Evolutionary conservation across 371 early-diverging fungal species (phyloP).

Genomic region (Paraphysoderma sedebokerense): DNA sequence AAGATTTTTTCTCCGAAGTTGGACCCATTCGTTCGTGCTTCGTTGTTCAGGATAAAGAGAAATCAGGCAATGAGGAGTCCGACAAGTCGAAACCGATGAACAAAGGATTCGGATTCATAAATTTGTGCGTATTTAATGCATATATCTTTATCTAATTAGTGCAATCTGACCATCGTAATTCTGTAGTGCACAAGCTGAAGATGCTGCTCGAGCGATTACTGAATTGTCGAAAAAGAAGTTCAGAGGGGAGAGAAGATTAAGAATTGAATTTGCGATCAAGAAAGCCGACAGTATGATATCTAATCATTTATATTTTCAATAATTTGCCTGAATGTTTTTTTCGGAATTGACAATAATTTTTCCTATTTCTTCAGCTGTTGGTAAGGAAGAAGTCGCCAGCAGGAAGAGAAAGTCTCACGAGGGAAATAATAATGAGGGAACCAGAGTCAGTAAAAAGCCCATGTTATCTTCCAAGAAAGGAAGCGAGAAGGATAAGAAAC

Average conservation of each 20-base stretch:
- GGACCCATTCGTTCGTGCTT: constrained; percentile 84
- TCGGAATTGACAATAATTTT: too few relatives aligned
- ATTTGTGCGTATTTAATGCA: constrained; percentile 21
- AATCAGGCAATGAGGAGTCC: constrained; percentile 14
- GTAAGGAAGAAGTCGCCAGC: too few relatives aligned
- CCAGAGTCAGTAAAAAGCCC: too few relatives aligned
- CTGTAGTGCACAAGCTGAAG: constrained; percentile 52
- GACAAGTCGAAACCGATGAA: constrained; percentile 30
- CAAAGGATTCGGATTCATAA: constrained; percentile 81
- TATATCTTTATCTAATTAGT: background rate
- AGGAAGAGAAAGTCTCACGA: too few relatives aligned
- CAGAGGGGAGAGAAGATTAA: constrained; percentile 35
- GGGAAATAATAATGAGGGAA: too few relatives aligned
- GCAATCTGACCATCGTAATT: background rate
- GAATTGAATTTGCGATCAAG: constrained; percentile 57
- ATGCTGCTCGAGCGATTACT: constrained; percentile 60
- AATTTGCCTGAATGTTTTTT: too few relatives aligned
- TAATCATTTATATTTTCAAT: too few relatives aligned
- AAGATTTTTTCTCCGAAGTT: constrained; percentile 68
- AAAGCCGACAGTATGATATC: too few relatives aligned
- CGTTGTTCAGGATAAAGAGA: constrained; percentile 38
- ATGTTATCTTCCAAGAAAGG: too few relatives aligned
- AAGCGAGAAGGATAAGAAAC: too few relatives aligned
- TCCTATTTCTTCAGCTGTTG: too few relatives aligned
- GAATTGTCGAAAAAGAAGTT: constrained; percentile 53